A percentile compares a stretch with the other conserved stretches of the same genome.
Evolutionary conservation across 345 rosid genomes (phyloP).

Genomic region (Lumnitzera racemosa): DNA sequence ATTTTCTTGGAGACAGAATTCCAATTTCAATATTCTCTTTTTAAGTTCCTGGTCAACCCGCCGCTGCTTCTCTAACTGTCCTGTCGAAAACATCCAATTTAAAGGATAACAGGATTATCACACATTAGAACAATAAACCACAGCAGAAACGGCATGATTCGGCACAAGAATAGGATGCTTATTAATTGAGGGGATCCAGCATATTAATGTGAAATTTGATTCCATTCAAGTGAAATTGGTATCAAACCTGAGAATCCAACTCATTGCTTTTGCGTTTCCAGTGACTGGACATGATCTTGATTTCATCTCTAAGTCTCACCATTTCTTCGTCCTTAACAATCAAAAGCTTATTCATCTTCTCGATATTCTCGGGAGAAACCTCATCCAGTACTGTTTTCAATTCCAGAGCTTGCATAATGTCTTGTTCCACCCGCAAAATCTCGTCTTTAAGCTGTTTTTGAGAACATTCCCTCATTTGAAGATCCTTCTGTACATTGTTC

Average conservation of each 20-base stretch:
- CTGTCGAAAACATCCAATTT: constrained; percentile 9
- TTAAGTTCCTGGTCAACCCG: constrained; percentile 80
- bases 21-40: constrained; percentile 81
- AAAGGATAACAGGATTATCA: not conserved
- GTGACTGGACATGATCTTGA: constrained; percentile 67
- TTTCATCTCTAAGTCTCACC: constrained; percentile 61
- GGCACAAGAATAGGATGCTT: not conserved
- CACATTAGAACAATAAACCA: not conserved
- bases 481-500: constrained; percentile 56
- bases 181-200: not conserved
- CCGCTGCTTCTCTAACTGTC: constrained; percentile 79
- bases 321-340: constrained; percentile 63
- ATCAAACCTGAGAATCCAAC: constrained; percentile 65
- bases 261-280: constrained; percentile 84
- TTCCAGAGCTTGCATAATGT: constrained; percentile 56
- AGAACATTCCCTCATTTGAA: constrained; percentile 65
- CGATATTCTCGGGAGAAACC: constrained; percentile 62
- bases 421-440: constrained; percentile 57
- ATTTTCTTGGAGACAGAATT: constrained; percentile 86
- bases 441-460: constrained; percentile 78
- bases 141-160: not conserved
- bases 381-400: constrained; percentile 46
- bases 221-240: not conserved
- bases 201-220: not conserved
- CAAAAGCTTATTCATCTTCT: constrained; percentile 53